Base-by-base conservation (phyloP, 371 early-diverging fungal genomes). In the Syncephalastrum contaminatum region DNA sequence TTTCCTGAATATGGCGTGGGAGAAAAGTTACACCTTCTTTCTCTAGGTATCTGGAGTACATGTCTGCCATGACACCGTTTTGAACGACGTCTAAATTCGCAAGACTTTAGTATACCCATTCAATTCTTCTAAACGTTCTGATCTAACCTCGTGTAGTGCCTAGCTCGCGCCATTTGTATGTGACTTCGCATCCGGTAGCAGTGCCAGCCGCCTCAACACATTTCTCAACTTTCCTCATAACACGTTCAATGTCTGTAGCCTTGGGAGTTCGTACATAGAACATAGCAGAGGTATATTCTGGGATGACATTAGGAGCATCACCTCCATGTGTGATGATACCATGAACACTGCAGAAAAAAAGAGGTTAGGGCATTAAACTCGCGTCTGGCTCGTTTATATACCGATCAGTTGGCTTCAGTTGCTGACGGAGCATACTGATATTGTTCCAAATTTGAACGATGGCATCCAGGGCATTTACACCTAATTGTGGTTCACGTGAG, bases 401-500 rank as follows among this genome's bases (percentile, higher is more conserved):
- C 66, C 68, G 61, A 50, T 77, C 69, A 7, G 80, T 75, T n/a
- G 90, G 87, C 30, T 73, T 58, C 15, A 83, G 72, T 55, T 91
- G 90, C 56, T 91, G 90, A 24, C 90, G 78, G 73, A 90, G 63
- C 75, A 84, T 71, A 16, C 84, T 79, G 54, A 90, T 76, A 27
- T 72, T 77, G 43, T 80, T 76, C 74, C 87, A 85, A 0, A 80
- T 76, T 57, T 78, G 65, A 10, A 85, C 71, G 20, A 84, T 66
- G 1, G 92, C 90, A 61, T 90, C 88, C 43, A 90, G 73, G 7
- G 91, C 91, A 62, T 92, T 90, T 39, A 85, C 65, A 19, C 92
- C 89, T 19, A 81, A 58, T 70, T 16, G 83, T 82, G 61, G 65
- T 67, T 48, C 75, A 81, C 43, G 76, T 69, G 18, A 77, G 63